phyloP scores from a whole-genome alignment of 2,329 filamentous ascomycete species.

The Colletotrichum cuscutae region DNA sequence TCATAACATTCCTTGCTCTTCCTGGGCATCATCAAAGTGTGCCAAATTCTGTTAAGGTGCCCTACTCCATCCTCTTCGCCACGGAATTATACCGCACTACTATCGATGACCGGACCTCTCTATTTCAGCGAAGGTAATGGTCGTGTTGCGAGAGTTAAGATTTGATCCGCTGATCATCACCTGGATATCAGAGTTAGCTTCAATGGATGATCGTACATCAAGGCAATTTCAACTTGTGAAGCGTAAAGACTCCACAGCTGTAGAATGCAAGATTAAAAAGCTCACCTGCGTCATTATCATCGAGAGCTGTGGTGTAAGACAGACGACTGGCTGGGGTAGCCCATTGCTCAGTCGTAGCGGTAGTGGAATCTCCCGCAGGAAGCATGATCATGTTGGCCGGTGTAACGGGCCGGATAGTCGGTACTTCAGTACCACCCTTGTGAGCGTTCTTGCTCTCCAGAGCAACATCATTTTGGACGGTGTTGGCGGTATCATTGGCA shows the following conservation, averaged over 20 bases:
- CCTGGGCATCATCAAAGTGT: neutral
- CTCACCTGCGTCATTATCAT: neutral
- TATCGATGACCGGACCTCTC: neutral
- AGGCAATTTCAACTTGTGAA: neutral
- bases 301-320: constrained; percentile 10
- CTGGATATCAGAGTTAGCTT: neutral
- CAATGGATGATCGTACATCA: neutral
- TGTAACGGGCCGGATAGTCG: constrained; percentile 22
- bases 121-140: neutral
- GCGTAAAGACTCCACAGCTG: neutral
- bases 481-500: neutral
- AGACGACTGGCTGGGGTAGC: constrained; percentile 31
- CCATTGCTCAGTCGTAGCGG: constrained; percentile 25
- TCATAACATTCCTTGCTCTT: constrained; percentile 18
- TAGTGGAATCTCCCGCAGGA: constrained; percentile 14
- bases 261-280: neutral
- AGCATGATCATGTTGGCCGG: constrained; percentile 5
- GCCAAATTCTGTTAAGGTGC: constrained; percentile 1
- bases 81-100: neutral
- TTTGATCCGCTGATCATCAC: neutral
- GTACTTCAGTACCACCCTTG: neutral
- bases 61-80: neutral
- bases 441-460: neutral
- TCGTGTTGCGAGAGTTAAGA: neutral
- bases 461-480: neutral